These are phyloP conservation scores for Penicillium janthinellum DNA, from an alignment of 2,329 filamentous ascomycete genomes.

Conservation along the genomic window DNA sequence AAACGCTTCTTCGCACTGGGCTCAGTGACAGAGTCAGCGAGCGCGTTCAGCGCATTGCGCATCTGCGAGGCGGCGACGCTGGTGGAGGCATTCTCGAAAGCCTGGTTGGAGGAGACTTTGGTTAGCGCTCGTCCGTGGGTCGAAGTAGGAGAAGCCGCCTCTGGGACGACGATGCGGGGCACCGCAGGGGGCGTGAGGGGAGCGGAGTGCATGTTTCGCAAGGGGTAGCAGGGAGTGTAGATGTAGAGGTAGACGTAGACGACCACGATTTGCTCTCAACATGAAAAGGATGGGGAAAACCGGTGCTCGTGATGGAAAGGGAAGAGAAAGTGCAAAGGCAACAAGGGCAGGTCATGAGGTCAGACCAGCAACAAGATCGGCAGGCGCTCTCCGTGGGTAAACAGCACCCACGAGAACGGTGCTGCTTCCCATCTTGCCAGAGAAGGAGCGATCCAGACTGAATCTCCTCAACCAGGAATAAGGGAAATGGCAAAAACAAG, in stretches of 20 bases:
- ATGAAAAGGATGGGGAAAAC: neutral
- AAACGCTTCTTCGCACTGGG: constrained; percentile 75
- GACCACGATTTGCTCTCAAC: neutral
- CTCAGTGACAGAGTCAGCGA: constrained; percentile 87
- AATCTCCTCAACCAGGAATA: neutral
- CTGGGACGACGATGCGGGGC: neutral
- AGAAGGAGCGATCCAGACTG: neutral
- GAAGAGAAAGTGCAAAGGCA: neutral
- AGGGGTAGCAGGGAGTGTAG: neutral
- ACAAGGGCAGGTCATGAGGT: neutral
- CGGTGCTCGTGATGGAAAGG: neutral
- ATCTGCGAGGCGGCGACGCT: constrained; percentile 98
- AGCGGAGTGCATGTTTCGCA: neutral
- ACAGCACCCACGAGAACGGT: neutral
- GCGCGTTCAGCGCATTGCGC: constrained; percentile 93
- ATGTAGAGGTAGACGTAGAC: too few relatives aligned
- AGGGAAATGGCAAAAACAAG: neutral
- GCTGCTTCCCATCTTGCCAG: neutral
- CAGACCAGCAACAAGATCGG: neutral
- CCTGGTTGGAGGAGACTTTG: constrained; percentile 56
- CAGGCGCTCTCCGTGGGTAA: neutral
- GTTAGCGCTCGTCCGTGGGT: constrained; percentile 10
- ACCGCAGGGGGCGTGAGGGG: neutral
- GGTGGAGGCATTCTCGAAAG: constrained; percentile 98
- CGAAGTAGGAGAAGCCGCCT: neutral